These are phyloP conservation scores for Symbiodinium pilosum DNA, from an alignment of 73 alveolate genomes.

Conservation along the genomic window DNA sequence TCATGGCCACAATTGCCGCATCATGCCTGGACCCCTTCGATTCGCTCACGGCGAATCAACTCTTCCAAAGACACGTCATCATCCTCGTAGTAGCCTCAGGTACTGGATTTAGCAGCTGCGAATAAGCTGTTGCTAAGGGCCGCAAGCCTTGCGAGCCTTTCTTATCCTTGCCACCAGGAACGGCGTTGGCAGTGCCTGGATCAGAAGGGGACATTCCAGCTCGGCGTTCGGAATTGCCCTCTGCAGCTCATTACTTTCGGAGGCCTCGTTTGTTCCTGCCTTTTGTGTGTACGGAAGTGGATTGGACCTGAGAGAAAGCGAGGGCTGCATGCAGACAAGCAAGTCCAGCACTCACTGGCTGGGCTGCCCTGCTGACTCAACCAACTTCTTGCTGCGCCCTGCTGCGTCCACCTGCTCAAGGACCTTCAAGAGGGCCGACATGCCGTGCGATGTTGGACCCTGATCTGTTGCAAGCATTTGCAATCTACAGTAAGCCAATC, in stretches of 20 bases:
- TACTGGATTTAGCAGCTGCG: not conserved
- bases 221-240: not conserved
- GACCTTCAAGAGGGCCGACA: constrained; percentile 27
- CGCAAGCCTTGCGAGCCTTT: constrained; percentile 76
- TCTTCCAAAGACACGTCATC: constrained; percentile 64
- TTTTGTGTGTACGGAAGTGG: constrained; percentile 76
- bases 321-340: not conserved
- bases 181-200: constrained; percentile 83
- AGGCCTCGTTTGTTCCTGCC: constrained; percentile 90
- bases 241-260: not conserved
- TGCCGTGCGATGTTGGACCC: too few relatives aligned
- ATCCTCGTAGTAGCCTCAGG: constrained; percentile 72
- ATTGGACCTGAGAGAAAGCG: constrained; percentile 32
- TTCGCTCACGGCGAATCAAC: constrained; percentile 70
- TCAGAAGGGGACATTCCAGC: too few relatives aligned
- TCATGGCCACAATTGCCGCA: not conserved
- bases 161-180: constrained; percentile 86
- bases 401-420: constrained; percentile 84
- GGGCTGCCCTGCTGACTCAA: constrained; percentile 6
- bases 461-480: not conserved
- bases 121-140: not conserved
- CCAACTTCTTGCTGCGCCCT: constrained; percentile 70
- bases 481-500: too few relatives aligned
- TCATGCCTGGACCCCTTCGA: constrained; percentile 85
- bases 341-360: too few relatives aligned